Conservation (phyloP, 768 basidiomycete genomes). For the Lyophyllum atratum region DNA sequence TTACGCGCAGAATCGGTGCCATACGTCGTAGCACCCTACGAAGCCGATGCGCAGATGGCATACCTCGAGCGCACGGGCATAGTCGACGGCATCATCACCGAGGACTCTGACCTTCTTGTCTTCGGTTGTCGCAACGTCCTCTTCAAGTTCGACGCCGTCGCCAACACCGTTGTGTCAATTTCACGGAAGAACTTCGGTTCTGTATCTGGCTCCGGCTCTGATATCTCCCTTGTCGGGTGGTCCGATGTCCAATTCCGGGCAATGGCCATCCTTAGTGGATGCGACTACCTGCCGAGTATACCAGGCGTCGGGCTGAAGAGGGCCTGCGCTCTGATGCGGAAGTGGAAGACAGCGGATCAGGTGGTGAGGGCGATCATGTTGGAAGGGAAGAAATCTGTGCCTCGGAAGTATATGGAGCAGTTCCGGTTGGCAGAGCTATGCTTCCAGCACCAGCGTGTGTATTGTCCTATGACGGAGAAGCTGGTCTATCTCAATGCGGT, state of each 20-base stretch:
- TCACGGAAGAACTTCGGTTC: slow-evolving; percentile 68
- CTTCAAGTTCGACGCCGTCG: slow-evolving; percentile 85
- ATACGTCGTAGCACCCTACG: slow-evolving; percentile 96
- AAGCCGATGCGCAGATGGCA: slow-evolving; percentile 96
- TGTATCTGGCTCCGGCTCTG: slow-evolving; percentile 44
- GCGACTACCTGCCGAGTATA: slow-evolving; percentile 91
- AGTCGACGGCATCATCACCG: slow-evolving; percentile 92
- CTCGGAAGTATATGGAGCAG: slow-evolving; percentile 69
- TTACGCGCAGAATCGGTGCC: slow-evolving; percentile 76
- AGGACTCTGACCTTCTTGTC: slow-evolving; percentile 96
- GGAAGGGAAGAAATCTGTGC: slow-evolving; percentile 85
- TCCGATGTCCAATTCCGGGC: slow-evolving; percentile 86
- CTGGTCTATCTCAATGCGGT: slow-evolving; percentile 75
- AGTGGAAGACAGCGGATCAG: slow-evolving; percentile 85
- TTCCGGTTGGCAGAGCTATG: slow-evolving; percentile 88
- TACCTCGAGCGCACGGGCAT: slow-evolving; percentile 83
- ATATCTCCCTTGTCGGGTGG: slow-evolving; percentile 86
- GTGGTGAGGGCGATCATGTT: slow-evolving; percentile 72
- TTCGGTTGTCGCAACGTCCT: slow-evolving; percentile 93
- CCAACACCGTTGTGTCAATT: slow-evolving; percentile 66
- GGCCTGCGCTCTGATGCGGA: slow-evolving; percentile 78
- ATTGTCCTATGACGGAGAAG: slow-evolving; percentile 64
- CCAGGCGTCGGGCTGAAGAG: slow-evolving; percentile 93
- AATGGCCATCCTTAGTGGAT: slow-evolving; percentile 93
- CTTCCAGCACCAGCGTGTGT: slow-evolving; percentile 92